Evolutionary conservation across 169 alveolate genomes (phyloP), one percentile per base, ranked within the genome.

Genomic region (Plasmodium billcollinsi): DNA sequence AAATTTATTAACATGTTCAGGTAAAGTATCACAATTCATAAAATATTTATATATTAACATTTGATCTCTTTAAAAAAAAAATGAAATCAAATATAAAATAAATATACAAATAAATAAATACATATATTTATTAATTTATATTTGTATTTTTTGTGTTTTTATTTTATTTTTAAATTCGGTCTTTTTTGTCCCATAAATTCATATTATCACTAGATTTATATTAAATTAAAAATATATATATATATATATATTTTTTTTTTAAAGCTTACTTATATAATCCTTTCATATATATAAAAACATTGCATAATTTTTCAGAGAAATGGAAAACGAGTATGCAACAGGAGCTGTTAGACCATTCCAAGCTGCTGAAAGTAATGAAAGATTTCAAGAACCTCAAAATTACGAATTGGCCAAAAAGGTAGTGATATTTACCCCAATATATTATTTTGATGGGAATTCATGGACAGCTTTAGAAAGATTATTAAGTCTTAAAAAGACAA

Each of bases 401-500:
- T 76, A 76, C 66, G 49, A 20, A 24, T 70, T 76, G 39, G 47
- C 15, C 49, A 76, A 58, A 63, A 76, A 20, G 47, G 89, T 61
- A 33, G 66, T 63, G 65, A 76, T 76, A 49, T 76, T 76, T 47
- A 24, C 89, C 50, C 58, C 89, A 5, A 58, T 75, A 15, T 65
- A 63, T 70, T 76, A 33, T 58, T 76, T 76, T 58, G 89, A 76
- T 76, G 89, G 76, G 54, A 76, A 63, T 20, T 76, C 89, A 39
- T 76, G 89, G 89, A 45, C 89, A 49, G 62, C 59, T 49, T 70
- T 76, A 58, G 74, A 76, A 14, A 76, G 52, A 50, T 75, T 75
- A n/a, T 76, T 76, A 67, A 26, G 47, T 47, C 89, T 76, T 76
- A 76, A 47, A 76, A 76, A 76, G 50, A 76, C 89, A 21, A 58